Base-by-base conservation (phyloP, 2,329 filamentous ascomycete genomes). In the Talaromyces sp. region DNA sequence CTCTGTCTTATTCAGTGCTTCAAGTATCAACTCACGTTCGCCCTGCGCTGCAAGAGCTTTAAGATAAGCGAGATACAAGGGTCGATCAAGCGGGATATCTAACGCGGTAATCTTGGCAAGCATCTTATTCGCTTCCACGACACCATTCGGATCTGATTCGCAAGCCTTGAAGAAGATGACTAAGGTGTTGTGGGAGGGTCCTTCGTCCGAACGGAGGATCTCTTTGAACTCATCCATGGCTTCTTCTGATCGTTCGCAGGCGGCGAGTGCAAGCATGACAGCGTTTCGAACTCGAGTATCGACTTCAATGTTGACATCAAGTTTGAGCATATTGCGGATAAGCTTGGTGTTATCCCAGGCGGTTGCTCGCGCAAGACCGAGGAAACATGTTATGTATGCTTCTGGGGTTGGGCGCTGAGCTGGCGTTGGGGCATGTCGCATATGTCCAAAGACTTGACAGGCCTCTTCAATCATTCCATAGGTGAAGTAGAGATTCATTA, bases 271-370 rank as follows among this genome's bases (percentile, higher is more conserved):
- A 13, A 95, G 83, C 88, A 99, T 97, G 58, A 98, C 81, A 0
- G 90, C 88, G 71, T 97, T 98, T 70, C 90, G 87, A 2, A 98
- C 82, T 63, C 82, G 83, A 0, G 94, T 98, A 70, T 86, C 88
- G 4, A 89, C 84, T 70, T 93, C 88, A 43, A 98, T 84, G 49
- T 87, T 86, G n/a, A 89, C 85, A 75, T 99, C 95, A 76, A 97
- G 89, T 79, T 97, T 98, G 69, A 97, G 84, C 87, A 97, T 94
- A 74, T 97, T 97, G 80, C 97, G 90, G 2, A 96, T 86, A 67
- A 90, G 86, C 66, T 88, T 86, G 22, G 97, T 80, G 49, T 87
- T 88, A 64, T 91, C 87, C 1, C 79, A 73, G 70, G 90, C 87
- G 14, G 76, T 79, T 9, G 83, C 82, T 35, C 81, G 79, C 3